Percentiles rank a stretch among this genome's conserved stretches.
phyloP scores from a whole-genome alignment of 108 stramenopile species.

The Hondaea fermentalgiana region DNA sequence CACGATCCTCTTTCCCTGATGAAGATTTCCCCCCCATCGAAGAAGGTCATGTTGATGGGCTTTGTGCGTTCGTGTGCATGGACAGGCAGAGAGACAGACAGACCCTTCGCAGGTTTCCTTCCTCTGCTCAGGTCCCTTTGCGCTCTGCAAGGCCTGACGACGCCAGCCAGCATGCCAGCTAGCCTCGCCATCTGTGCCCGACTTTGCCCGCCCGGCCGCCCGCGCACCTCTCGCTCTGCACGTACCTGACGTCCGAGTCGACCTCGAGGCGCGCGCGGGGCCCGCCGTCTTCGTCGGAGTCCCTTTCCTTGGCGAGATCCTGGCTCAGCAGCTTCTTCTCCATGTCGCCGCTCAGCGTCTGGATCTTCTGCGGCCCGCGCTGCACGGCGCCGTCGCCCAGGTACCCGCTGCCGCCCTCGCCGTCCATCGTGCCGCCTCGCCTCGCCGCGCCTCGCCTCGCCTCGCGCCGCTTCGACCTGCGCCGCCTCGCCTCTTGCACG shows the following conservation, averaged over 20 bases:
- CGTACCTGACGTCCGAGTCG: constrained; percentile 4
- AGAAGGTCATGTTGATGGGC: not conserved
- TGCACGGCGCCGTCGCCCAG: not conserved
- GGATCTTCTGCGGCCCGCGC: not conserved
- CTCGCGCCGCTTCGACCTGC: too few relatives aligned
- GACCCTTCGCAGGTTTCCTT: too few relatives aligned
- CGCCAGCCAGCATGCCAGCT: not conserved
- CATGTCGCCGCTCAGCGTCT: constrained; percentile 5
- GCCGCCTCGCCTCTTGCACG: too few relatives aligned
- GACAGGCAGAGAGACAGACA: not conserved
- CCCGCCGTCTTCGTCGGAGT: constrained; percentile 11
- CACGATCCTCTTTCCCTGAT: not conserved
- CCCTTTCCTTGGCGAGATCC: not conserved
- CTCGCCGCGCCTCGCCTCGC: too few relatives aligned
- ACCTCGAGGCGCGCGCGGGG: not conserved
- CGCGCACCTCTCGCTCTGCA: too few relatives aligned
- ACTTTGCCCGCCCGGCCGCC: too few relatives aligned
- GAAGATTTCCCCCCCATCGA: too few relatives aligned
- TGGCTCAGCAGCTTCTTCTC: not conserved
- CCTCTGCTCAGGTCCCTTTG: not conserved
- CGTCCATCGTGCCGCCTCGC: too few relatives aligned
- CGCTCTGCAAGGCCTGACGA: not conserved
- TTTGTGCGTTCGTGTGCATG: not conserved
- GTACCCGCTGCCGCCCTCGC: not conserved
- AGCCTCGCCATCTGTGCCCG: too few relatives aligned